Percentiles rank a stretch among this genome's conserved stretches.
These are phyloP conservation scores for Nothophoma quercina DNA, from an alignment of 2,329 filamentous ascomycete species.

Conservation along the genomic window DNA sequence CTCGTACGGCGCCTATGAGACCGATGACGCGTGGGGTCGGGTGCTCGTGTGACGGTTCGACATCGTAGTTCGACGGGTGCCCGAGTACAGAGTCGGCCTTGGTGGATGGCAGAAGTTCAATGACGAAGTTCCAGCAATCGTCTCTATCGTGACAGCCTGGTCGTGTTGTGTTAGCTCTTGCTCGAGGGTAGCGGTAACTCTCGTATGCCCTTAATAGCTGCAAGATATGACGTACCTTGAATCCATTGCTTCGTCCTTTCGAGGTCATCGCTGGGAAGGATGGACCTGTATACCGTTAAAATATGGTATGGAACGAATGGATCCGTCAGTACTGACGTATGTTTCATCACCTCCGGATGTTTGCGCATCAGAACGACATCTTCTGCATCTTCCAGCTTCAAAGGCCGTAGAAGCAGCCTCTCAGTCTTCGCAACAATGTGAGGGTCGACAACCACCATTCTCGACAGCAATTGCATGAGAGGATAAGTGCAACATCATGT, in stretches of 20 bases:
- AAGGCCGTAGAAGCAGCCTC: constrained; percentile 64
- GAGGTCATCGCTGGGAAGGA: constrained; percentile 61
- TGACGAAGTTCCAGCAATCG: constrained; percentile 64
- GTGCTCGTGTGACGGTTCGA: constrained; percentile 2
- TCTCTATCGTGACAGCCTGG: constrained; percentile 35
- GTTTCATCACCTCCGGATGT: constrained; percentile 69
- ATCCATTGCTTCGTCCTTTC: constrained; percentile 46
- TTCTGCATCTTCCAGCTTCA: constrained; percentile 59
- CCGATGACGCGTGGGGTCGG: constrained; percentile 48
- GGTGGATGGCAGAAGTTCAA: constrained; percentile 54
- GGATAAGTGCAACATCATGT: constrained; percentile 26
- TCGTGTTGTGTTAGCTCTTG: no score
- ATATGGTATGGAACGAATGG: neutral
- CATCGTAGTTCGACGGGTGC: neutral
- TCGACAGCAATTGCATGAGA: constrained; percentile 17
- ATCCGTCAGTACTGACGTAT: constrained; percentile 54
- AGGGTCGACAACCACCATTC: constrained; percentile 46
- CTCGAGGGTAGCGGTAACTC: no score
- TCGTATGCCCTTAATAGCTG: no score
- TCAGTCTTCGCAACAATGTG: constrained; percentile 52
- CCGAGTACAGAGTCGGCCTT: neutral
- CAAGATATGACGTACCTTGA: constrained; percentile 27
- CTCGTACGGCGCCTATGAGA: constrained; percentile 52
- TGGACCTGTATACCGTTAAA: constrained; percentile 49
- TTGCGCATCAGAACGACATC: constrained; percentile 62